Percentiles rank a stretch among this genome's conserved stretches.
Evolutionary conservation across 1,139 yeast species (phyloP).

Genomic region (Hyphopichia wangnamkhiaoensis): DNA sequence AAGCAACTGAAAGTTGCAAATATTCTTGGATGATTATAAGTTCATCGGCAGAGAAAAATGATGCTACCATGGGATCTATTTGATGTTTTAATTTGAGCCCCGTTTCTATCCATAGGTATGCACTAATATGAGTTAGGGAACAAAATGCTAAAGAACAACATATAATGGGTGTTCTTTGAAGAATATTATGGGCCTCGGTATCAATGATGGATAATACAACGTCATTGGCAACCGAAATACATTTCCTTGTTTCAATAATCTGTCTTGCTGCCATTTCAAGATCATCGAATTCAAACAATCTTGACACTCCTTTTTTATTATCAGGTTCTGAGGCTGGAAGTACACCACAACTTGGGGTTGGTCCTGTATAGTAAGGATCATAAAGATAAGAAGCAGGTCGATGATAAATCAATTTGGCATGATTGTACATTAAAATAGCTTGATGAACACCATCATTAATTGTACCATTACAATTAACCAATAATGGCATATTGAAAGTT

Average conservation of each 20-base stretch:
- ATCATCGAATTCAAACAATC: conserved; percentile 17
- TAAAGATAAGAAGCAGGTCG: conserved; percentile 49
- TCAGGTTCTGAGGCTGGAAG: conserved; percentile 43
- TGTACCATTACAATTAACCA: conserved; percentile 38
- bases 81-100: not conserved
- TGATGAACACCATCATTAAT: conserved; percentile 55
- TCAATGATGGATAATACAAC: conserved; percentile 47
- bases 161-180: conserved; percentile 47
- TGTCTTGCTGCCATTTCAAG: conserved; percentile 25
- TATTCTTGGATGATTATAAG: conserved; percentile 45
- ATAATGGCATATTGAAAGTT: conserved; percentile 38
- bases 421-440: conserved; percentile 43
- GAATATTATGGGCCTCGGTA: conserved; percentile 41
- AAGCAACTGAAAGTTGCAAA: conserved; percentile 45
- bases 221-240: conserved; percentile 51
- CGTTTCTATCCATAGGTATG: conserved; percentile 47
- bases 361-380: not conserved
- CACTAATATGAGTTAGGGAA: conserved; percentile 48
- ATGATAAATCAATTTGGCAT: conserved; percentile 53
- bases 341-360: conserved; percentile 25
- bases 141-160: conserved; percentile 54
- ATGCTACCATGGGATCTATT: not conserved
- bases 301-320: conserved; percentile 21
- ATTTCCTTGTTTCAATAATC: conserved; percentile 49
- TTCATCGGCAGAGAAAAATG: conserved; percentile 24